phyloP scores from a whole-genome alignment of 1,139 yeast species.

The Scheffersomyces cryptocercus region DNA sequence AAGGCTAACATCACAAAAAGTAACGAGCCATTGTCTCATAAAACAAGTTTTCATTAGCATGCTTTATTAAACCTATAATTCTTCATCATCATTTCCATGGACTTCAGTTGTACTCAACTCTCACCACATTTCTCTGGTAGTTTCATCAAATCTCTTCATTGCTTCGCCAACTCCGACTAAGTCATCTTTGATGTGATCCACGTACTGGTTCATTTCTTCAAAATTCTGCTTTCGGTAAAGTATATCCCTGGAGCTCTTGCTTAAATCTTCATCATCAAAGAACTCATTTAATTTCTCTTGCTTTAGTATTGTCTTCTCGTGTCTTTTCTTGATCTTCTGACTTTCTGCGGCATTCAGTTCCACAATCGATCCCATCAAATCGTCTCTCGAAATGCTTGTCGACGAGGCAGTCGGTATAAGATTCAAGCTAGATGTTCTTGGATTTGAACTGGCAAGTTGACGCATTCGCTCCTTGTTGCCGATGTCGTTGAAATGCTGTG shows the following conservation, averaged over 20 bases:
- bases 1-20: too few relatives aligned
- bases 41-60: too few relatives aligned
- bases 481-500: slow-evolving; percentile 27
- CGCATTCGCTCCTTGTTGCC: slow-evolving; percentile 6
- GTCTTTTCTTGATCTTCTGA: too few relatives aligned
- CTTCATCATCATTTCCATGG: too few relatives aligned
- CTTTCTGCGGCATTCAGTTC: too few relatives aligned
- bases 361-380: too few relatives aligned
- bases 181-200: slow-evolving; percentile 34
- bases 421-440: too few relatives aligned
- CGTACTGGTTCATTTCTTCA: slow-evolving; percentile 39
- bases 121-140: slow-evolving; percentile 38
- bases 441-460: not conserved
- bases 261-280: slow-evolving; percentile 16
- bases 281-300: slow-evolving; percentile 19
- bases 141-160: slow-evolving; percentile 46
- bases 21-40: too few relatives aligned
- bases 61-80: too few relatives aligned
- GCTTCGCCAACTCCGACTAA: slow-evolving; percentile 36
- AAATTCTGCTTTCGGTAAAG: slow-evolving; percentile 33
- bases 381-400: too few relatives aligned
- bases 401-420: too few relatives aligned
- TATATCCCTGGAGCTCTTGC: slow-evolving; percentile 11
- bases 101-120: not conserved
- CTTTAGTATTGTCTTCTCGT: slow-evolving; percentile 8